A percentile compares a stretch with the other conserved stretches of the same genome.
These are phyloP conservation scores for Aureobasidium sp. DNA, from an alignment of 2,329 filamentous ascomycete species.

Conservation along the genomic window DNA sequence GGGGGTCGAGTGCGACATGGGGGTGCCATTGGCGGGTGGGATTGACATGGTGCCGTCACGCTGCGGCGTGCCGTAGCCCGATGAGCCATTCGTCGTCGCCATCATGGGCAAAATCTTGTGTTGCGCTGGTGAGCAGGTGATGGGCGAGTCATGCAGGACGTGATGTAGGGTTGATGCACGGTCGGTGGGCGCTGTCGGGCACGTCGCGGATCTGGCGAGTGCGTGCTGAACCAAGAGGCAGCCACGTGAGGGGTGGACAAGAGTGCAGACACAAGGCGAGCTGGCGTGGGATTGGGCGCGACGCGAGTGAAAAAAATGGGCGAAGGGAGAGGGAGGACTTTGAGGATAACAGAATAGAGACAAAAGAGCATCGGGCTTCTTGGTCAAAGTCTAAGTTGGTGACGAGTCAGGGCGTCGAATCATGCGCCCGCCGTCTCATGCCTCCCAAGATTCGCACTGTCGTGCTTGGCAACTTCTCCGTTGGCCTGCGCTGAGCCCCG, in stretches of 20 bases:
- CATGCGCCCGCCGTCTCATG: not conserved
- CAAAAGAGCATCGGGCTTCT: not conserved
- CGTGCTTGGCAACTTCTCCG: not conserved
- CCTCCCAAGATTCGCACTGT: not conserved
- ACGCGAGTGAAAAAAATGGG: not conserved
- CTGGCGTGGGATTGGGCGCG: not conserved
- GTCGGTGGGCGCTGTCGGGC: not conserved
- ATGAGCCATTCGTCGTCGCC: conserved; percentile 9
- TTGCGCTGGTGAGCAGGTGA: not conserved
- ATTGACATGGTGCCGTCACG: conserved; percentile 2
- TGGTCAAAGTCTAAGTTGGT: not conserved
- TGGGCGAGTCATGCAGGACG: conserved; percentile 2
- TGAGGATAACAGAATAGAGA: not conserved
- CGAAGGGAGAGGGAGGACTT: not conserved
- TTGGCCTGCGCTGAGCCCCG: not conserved
- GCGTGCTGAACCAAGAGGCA: not conserved
- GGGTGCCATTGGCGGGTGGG: not conserved
- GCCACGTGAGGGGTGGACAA: not conserved
- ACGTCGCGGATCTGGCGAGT: not conserved
- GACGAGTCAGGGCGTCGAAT: not conserved
- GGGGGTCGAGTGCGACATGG: not conserved
- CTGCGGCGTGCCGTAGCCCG: conserved; percentile 8
- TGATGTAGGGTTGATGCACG: not conserved
- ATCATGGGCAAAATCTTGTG: not conserved
- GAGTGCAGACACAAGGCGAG: not conserved